Conservation (phyloP, 331 rosid genomes). For the Prunus yedoensis region DNA sequence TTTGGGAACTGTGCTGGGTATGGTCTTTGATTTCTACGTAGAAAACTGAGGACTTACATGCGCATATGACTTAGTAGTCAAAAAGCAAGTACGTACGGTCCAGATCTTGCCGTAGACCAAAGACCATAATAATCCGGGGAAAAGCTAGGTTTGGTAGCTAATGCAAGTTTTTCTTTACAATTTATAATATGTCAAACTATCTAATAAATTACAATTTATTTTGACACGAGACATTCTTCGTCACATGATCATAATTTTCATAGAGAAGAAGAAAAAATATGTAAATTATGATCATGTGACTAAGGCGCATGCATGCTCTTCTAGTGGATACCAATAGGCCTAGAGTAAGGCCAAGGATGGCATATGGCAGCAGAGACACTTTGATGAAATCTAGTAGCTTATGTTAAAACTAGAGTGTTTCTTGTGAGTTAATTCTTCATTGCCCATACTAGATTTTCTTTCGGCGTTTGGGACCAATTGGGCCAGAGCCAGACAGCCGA, state of each 20-base stretch:
- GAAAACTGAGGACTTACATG: background rate
- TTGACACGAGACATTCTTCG: too few relatives aligned
- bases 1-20: constrained; percentile 9
- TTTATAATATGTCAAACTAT: too few relatives aligned
- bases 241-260: too few relatives aligned
- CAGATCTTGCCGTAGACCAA: background rate
- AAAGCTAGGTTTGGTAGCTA: too few relatives aligned
- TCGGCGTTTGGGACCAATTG: constrained; percentile 1
- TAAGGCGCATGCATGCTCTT: too few relatives aligned
- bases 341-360: background rate
- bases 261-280: too few relatives aligned
- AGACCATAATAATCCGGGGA: background rate
- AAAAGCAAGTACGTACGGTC: background rate
- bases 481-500: background rate
- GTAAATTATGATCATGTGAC: too few relatives aligned
- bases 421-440: background rate
- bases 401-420: constrained; percentile 2
- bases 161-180: too few relatives aligned
- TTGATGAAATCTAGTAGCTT: background rate
- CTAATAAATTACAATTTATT: too few relatives aligned
- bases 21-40: background rate
- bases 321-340: background rate
- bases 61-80: background rate
- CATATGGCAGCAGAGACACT: background rate
- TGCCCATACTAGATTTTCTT: background rate